Percentiles rank a stretch among this genome's conserved stretches.
Conservation (phyloP, 306 rosid species). For the Purshia tridentata region DNA sequence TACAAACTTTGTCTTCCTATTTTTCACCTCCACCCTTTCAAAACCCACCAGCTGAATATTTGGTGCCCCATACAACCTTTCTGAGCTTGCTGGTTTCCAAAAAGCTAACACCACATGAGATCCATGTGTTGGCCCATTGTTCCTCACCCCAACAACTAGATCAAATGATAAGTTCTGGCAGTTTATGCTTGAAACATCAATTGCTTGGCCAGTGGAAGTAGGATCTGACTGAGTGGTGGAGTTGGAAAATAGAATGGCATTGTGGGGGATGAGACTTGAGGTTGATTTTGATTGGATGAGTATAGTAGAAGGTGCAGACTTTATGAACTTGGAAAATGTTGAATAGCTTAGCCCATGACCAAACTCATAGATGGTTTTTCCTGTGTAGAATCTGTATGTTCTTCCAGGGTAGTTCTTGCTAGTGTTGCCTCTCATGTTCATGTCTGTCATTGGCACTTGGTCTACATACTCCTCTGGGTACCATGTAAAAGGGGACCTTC, state of each 20-base stretch:
- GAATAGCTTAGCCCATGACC: slow-evolving; percentile 75
- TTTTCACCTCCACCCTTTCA: slow-evolving; percentile 41
- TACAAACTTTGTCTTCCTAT: slow-evolving; percentile 33
- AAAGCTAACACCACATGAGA: slow-evolving; percentile 53
- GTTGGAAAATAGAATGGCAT: slow-evolving; percentile 20
- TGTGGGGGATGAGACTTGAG: slow-evolving; percentile 15
- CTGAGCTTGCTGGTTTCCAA: slow-evolving; percentile 38
- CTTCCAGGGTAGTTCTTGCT: slow-evolving; percentile 62
- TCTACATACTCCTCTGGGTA: slow-evolving; percentile 64
- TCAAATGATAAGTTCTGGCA: slow-evolving; percentile 38
- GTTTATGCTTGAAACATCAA: slow-evolving; percentile 44
- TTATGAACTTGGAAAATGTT: slow-evolving; percentile 41
- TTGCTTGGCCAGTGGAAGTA: slow-evolving; percentile 16
- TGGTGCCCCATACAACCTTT: slow-evolving; percentile 40
- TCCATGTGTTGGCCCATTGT: slow-evolving; percentile 54
- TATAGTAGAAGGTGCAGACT: slow-evolving; percentile 48
- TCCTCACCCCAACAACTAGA: slow-evolving; percentile 45
- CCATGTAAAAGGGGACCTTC: slow-evolving; percentile 74
- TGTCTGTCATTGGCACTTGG: slow-evolving; percentile 70
- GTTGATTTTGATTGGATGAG: slow-evolving; percentile 28
- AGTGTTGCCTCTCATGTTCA: slow-evolving; percentile 73
- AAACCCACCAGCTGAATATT: slow-evolving; percentile 51
- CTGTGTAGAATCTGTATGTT: slow-evolving; percentile 69
- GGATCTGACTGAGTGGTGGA: slow-evolving; percentile 15
- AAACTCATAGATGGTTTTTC: slow-evolving; percentile 49